Base-by-base conservation (phyloP, 306 rosid species). In the Mimosa pudica region DNA sequence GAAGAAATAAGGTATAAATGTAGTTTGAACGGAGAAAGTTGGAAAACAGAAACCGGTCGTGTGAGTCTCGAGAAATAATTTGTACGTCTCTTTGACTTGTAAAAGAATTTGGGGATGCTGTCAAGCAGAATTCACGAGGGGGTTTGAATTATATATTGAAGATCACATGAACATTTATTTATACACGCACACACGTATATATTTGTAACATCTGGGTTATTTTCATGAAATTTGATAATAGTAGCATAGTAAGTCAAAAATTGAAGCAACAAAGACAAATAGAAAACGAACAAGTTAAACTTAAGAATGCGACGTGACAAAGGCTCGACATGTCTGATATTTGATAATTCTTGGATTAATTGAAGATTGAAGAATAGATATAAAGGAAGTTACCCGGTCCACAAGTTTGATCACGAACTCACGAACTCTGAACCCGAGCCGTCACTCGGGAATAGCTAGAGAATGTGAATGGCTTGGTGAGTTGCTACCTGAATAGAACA, bases 51-150 rank as follows among this genome's bases (percentile, higher is more conserved):
- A 41, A 6, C 2, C 2, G 3, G 24, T 54, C 6, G 24, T n/a
- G 61, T 6, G 61, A 61, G 41, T 61, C 74, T 80, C 80, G 62
- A 47, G 7, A 85, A 70, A 41, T 57, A 70, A 60, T 24, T 8
- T 47, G 51, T 24, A 8, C 84, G 76, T 61, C 79, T 10, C 38
- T 61, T 81, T 85, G 90, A 89, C 85, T 20, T 58, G 74, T 17
- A 75, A 72, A 42, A 30, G 42, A 4, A 6, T 58, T 16, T 9
- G 44, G 36, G 44, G 70, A 77, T 74, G 73, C 30, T 24, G 30
- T 24, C 30, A 24, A 24, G 30, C 20, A 73, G 58, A 73, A 71
- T 14, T 62, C 36, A 38, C 44, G 41, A 63, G 64, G 41, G 46
- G 46, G 18, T 67, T 82, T 77, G 75, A 73, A 80, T 73, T 38